phyloP scores from a whole-genome alignment of 352 stramenopile species.

The Phytophthora chlamydospora region DNA sequence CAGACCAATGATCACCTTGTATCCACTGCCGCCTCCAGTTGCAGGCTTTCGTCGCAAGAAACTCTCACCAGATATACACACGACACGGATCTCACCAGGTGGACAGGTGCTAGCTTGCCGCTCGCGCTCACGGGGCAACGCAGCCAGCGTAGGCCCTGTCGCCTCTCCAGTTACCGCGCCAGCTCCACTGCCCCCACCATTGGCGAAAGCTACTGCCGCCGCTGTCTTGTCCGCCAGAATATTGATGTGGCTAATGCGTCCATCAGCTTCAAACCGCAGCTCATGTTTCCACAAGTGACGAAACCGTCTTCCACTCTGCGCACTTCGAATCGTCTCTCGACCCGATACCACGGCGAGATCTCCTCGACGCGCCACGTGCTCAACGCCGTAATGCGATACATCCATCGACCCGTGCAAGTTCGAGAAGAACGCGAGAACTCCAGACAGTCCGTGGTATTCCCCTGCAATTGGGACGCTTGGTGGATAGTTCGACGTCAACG shows the following conservation, averaged over 20 bases:
- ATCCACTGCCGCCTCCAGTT: constrained; percentile 60
- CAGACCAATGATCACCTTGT: constrained; percentile 71
- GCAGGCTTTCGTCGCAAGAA: constrained; percentile 34
- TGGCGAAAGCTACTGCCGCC: constrained; percentile 75
- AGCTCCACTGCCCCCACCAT: constrained; percentile 34
- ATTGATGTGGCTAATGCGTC: constrained; percentile 84
- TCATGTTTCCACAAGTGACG: constrained; percentile 87
- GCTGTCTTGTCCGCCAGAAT: constrained; percentile 86
- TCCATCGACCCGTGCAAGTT: constrained; percentile 77
- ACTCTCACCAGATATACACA: constrained; percentile 73
- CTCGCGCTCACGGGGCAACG: constrained; percentile 72
- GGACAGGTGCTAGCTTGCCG: constrained; percentile 64
- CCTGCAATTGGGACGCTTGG: constrained; percentile 71
- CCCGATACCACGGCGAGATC: constrained; percentile 82
- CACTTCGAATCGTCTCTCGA: constrained; percentile 78
- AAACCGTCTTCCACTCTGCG: constrained; percentile 70
- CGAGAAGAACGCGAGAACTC: constrained; percentile 73
- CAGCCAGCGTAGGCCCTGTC: constrained; percentile 45
- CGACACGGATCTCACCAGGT: constrained; percentile 79
- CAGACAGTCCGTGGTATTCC: constrained; percentile 69
- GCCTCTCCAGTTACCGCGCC: constrained; percentile 50
- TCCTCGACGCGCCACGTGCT: constrained; percentile 69
- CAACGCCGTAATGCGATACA: constrained; percentile 69
- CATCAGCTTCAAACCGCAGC: constrained; percentile 79
- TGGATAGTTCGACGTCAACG: constrained; percentile 79